Percentiles rank a stretch among this genome's conserved stretches.
Evolutionary conservation across 345 rosid genomes (phyloP).

Genomic region (Pistacia atlantica): DNA sequence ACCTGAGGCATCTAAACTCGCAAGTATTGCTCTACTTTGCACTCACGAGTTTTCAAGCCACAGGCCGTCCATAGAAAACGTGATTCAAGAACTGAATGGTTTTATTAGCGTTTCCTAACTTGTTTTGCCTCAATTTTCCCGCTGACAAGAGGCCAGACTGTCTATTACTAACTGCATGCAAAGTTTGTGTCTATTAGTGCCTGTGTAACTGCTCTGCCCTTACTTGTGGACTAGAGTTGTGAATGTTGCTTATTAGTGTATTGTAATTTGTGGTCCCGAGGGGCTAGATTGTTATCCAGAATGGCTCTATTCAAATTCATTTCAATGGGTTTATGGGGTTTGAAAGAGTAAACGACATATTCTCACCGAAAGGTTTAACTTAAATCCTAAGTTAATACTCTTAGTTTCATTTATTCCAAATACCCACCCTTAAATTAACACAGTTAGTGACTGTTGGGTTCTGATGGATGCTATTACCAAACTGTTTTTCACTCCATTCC

Average conservation of each 20-base stretch:
- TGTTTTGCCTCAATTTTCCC: slow-evolving; percentile 35
- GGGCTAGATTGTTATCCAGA: background rate
- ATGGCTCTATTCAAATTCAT: background rate
- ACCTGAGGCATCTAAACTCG: slow-evolving; percentile 61
- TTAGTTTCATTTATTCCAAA: no score
- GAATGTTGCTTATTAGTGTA: background rate
- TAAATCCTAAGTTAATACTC: no score
- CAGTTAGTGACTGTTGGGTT: no score
- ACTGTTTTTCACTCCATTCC: no score
- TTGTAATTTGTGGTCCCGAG: slow-evolving; percentile 5
- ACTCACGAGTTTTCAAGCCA: slow-evolving; percentile 66
- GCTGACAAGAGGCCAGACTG: slow-evolving; percentile 25
- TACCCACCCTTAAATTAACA: no score
- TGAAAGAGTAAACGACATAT: no score
- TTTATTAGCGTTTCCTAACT: slow-evolving; percentile 32
- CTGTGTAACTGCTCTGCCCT: slow-evolving; percentile 14
- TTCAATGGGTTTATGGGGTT: no score
- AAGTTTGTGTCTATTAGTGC: slow-evolving; percentile 1
- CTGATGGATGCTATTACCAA: no score
- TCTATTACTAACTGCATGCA: slow-evolving; percentile 17
- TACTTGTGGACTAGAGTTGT: slow-evolving; percentile 18
- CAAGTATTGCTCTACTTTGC: slow-evolving; percentile 67
- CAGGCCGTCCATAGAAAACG: slow-evolving; percentile 73
- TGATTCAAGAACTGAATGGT: slow-evolving; percentile 61
- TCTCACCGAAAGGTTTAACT: no score